Conservation (phyloP, 306 rosid genomes). For the Trifolium repens region DNA sequence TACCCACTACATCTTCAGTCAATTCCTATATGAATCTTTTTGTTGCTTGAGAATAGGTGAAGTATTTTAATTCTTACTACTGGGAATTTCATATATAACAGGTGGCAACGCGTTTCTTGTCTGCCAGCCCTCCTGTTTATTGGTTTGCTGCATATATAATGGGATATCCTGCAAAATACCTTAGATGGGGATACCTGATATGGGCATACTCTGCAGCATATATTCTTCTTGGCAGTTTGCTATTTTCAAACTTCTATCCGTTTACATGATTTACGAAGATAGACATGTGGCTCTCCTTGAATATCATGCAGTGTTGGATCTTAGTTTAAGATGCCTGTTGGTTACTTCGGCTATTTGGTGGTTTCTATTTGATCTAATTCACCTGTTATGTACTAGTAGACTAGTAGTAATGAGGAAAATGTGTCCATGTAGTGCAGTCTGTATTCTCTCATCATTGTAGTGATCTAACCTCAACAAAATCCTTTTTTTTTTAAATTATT, state of each 20-base stretch:
- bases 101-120: conserved; percentile 94
- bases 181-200: conserved; percentile 72
- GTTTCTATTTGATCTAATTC: conserved; percentile 26
- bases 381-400: conserved; percentile 17
- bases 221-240: conserved; percentile 83
- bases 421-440: not conserved
- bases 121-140: conserved; percentile 85
- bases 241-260: conserved; percentile 91
- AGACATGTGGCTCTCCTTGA: conserved; percentile 4
- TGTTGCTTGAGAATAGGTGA: conserved; percentile 29
- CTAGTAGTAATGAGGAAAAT: not conserved
- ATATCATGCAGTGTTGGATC: conserved; percentile 13
- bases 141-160: conserved; percentile 84
- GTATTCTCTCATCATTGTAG: not conserved
- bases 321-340: conserved; percentile 5
- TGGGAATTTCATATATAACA: conserved; percentile 43
- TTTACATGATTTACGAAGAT: conserved; percentile 61
- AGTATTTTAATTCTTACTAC: conserved; percentile 21
- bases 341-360: conserved; percentile 22
- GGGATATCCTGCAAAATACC: conserved; percentile 44
- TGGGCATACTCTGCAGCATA: conserved; percentile 84
- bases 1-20: not conserved
- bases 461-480: not conserved
- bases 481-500: not conserved
- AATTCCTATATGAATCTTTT: conserved; percentile 7